A percentile compares a stretch with the other conserved stretches of the same genome.
Evolutionary conservation across 345 rosid species (phyloP).

Genomic region (Eutrema yunnanense): DNA sequence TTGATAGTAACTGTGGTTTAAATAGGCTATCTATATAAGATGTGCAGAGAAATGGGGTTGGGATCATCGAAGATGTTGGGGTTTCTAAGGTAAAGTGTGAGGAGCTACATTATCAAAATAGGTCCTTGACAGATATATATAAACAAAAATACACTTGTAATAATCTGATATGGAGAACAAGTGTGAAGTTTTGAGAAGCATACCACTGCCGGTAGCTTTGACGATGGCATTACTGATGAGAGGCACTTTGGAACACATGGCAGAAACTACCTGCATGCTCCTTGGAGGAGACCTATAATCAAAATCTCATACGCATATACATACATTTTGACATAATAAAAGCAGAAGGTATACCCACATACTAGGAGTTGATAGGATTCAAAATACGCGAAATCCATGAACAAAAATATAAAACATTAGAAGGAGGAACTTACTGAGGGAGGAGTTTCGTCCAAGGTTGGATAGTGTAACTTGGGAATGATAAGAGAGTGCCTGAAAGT

Average conservation of each 20-base stretch:
- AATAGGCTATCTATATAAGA: neutral
- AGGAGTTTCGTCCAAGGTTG: slow-evolving; percentile 77
- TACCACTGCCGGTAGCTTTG: slow-evolving; percentile 76
- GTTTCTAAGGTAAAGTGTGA: neutral
- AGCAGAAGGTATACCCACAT: neutral
- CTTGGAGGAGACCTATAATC: slow-evolving; percentile 28
- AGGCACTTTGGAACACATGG: slow-evolving; percentile 95
- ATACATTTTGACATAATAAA: neutral
- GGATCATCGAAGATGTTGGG: neutral
- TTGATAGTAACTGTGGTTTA: neutral
- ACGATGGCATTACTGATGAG: slow-evolving; percentile 74
- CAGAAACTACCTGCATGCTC: slow-evolving; percentile 76
- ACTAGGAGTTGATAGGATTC: neutral
- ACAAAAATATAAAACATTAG: neutral
- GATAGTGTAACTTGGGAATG: slow-evolving; percentile 78
- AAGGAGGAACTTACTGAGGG: slow-evolving; percentile 69
- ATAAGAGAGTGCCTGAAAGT: slow-evolving; percentile 89
- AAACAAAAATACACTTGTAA: neutral
- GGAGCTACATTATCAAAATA: neutral
- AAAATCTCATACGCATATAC: slow-evolving; percentile 16
- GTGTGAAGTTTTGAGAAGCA: slow-evolving; percentile 8
- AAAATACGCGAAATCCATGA: neutral
- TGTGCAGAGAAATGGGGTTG: neutral
- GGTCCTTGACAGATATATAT: neutral
- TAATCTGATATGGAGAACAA: neutral